Conservation (phyloP, 2,329 filamentous ascomycete species). For the Stachybotrys chartarum region DNA sequence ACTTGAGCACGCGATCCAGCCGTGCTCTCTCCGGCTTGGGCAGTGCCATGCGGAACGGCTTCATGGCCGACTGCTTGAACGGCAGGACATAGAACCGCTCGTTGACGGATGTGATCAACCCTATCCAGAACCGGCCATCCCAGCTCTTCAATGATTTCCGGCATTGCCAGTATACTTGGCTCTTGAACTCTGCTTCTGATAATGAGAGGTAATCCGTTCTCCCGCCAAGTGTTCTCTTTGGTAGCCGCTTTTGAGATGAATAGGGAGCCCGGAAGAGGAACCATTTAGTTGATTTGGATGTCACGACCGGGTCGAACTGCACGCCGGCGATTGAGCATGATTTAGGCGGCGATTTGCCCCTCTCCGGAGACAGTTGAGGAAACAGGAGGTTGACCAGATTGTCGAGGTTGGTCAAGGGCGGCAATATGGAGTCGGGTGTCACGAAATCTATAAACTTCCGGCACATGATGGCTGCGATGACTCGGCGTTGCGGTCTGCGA, state of each 20-base stretch:
- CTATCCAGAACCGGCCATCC: constrained; percentile 58
- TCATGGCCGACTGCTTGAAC: constrained; percentile 34
- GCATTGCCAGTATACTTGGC: constrained; percentile 14
- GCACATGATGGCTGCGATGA: constrained; percentile 38
- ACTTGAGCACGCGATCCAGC: constrained; percentile 36
- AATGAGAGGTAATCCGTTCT: background rate
- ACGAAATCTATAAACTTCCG: constrained; percentile 43
- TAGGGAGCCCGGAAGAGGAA: constrained; percentile 40
- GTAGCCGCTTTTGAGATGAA: constrained; percentile 26
- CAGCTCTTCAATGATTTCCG: constrained; percentile 34
- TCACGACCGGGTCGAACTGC: constrained; percentile 25
- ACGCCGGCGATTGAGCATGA: constrained; percentile 33
- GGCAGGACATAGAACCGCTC: constrained; percentile 37
- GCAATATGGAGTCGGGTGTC: constrained; percentile 38
- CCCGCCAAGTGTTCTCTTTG: constrained; percentile 8
- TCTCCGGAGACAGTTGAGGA: constrained; percentile 29
- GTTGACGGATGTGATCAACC: constrained; percentile 34
- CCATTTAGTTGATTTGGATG: constrained; percentile 25
- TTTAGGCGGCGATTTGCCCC: constrained; percentile 17
- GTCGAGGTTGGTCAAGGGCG: constrained; percentile 35
- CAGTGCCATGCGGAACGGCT: constrained; percentile 40
- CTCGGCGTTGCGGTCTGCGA: constrained; percentile 27
- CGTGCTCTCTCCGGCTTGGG: constrained; percentile 17
- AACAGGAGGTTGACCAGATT: constrained; percentile 40
- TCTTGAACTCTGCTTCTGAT: constrained; percentile 3